Base-by-base conservation (phyloP, 352 stramenopile species). In the Globisporangium heterothallicum region DNA sequence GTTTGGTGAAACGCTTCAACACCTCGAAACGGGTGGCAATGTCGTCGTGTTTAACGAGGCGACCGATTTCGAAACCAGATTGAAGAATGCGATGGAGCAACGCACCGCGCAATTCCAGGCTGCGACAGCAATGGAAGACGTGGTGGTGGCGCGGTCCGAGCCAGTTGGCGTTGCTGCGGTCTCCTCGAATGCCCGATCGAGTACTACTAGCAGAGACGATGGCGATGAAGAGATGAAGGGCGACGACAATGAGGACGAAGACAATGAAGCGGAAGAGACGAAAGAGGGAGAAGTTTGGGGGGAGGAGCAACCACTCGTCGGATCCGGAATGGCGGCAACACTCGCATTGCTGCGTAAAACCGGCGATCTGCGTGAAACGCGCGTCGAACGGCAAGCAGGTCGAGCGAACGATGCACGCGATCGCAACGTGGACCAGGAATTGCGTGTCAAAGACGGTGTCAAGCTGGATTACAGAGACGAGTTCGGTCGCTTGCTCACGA, bases 381-480 rank as follows among this genome's bases (percentile, higher is more conserved):
- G 86, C 25, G 72, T 80, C 5, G 88, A 98, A 63, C 84, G 97
- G 46, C 81, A 98, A 45, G 79, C 92, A 22, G 96, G 96, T 26
- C 79, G 96, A 44, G 89, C 94, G 1, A 98, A 98, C 49, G 96
- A 99, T 69, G 65, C 88, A 12, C 95, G 96, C 25, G 92, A 98
- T 29, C 88, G 95, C 66, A 93, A 96, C 55, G 74, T 94, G 41
- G 73, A 96, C 16, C 64, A 95, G 2, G 84, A 97, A 62, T 60
- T 98, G 2, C 72, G 64, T 0, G 52, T 94, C 30, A 90, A 90
- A 58, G 80, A 92, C 44, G 84, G 84, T n/a, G 81, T 92, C 21
- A 92, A 91, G 49, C 62, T 99, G 13, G 96, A 99, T 64, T 99
- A 99, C 74, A 84, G 96, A 40, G 96, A 99, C 64, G 94, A 98